Percentiles rank a stretch among this genome's conserved stretches.
Conservation (phyloP, 163 green algal species). For the Scenedesmus sp. region DNA sequence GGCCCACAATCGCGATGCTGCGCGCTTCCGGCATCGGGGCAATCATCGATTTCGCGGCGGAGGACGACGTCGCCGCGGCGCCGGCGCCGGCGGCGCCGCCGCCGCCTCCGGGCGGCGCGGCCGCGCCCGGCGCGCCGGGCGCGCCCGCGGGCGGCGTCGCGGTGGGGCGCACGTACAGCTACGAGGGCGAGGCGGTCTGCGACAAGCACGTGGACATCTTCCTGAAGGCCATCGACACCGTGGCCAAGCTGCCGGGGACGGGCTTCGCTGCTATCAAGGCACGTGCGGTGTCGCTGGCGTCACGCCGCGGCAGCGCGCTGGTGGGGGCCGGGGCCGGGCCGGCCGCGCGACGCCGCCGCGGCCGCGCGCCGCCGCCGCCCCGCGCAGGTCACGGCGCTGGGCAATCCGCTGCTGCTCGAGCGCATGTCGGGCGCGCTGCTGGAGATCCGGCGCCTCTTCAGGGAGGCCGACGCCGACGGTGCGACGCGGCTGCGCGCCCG, state of each 20-base stretch:
- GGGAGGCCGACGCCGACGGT: slow-evolving; percentile 75
- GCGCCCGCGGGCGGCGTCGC: slow-evolving; percentile 19
- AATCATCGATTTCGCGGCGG: slow-evolving; percentile 92
- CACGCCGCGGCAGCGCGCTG: too few relatives aligned
- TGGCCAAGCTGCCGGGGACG: slow-evolving; percentile 59
- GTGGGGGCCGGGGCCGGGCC: too few relatives aligned
- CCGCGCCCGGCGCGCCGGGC: background rate
- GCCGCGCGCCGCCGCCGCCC: too few relatives aligned
- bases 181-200: slow-evolving; percentile 72
- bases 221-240: slow-evolving; percentile 78
- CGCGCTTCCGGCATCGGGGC: slow-evolving; percentile 66
- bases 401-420: slow-evolving; percentile 85
- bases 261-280: slow-evolving; percentile 91
- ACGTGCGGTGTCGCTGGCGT: too few relatives aligned
- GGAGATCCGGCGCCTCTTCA: slow-evolving; percentile 75
- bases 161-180: slow-evolving; percentile 66
- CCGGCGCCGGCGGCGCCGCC: slow-evolving; percentile 8
- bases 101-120: background rate
- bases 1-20: slow-evolving; percentile 66
- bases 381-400: slow-evolving; percentile 84
- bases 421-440: slow-evolving; percentile 69
- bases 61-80: slow-evolving; percentile 72
- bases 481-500: background rate
- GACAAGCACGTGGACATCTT: slow-evolving; percentile 83
- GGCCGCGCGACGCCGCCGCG: too few relatives aligned